Evolutionary conservation across 164 flowering plant genomes (phyloP).

Genomic region (Magnolia kwangsiensis): DNA sequence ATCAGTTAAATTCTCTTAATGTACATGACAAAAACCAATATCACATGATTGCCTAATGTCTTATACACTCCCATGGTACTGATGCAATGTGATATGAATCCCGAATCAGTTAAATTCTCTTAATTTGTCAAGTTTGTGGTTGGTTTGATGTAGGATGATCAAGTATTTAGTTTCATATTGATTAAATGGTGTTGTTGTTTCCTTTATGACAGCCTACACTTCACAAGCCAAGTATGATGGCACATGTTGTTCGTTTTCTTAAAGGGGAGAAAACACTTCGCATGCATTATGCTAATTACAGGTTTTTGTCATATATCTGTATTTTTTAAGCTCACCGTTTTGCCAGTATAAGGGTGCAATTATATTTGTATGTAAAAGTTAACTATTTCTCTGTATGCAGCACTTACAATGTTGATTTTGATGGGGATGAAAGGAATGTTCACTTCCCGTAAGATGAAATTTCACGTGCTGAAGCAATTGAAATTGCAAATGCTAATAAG

Average conservation of each 20-base stretch:
- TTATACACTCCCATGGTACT: too few species aligned
- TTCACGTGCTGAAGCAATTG: slow-evolving; percentile 91
- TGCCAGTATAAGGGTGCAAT: neutral
- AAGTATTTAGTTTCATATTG: neutral
- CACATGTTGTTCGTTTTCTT: slow-evolving; percentile 87
- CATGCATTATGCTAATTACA: slow-evolving; percentile 98
- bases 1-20: too few species aligned
- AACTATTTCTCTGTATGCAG: slow-evolving; percentile 31
- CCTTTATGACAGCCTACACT: slow-evolving; percentile 79
- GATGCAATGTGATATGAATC: too few species aligned
- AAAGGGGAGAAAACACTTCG: slow-evolving; percentile 92
- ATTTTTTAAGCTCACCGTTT: neutral
- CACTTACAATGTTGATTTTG: slow-evolving; percentile 98
- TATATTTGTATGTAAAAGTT: neutral
- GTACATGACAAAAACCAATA: too few species aligned
- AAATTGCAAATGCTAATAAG: slow-evolving; percentile 91
- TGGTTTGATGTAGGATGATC: too few species aligned
- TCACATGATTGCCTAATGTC: too few species aligned
- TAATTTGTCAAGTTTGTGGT: neutral
- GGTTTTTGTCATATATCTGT: slow-evolving; percentile 33
- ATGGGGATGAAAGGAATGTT: slow-evolving; percentile 99
- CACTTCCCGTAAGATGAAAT: slow-evolving; percentile 99
- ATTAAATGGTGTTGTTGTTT: neutral
- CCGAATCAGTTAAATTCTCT: too few species aligned
- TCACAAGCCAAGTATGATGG: slow-evolving; percentile 98